These are phyloP conservation scores for Dendrobium catenatum DNA, from an alignment of 106 monocot genomes.

Conservation along the genomic window DNA sequence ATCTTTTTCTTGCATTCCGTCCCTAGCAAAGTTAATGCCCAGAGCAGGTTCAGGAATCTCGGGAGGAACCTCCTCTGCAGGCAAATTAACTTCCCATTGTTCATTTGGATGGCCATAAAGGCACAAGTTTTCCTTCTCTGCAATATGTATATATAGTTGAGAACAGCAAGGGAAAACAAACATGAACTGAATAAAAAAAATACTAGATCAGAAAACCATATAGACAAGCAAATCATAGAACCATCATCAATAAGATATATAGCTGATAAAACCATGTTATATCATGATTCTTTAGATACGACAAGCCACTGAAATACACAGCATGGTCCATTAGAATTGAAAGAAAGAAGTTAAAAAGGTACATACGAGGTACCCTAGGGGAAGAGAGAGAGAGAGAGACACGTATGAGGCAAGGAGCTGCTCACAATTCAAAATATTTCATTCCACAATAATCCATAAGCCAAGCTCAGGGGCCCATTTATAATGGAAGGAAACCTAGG, in stretches of 20 bases:
- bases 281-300: no score
- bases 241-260: neutral
- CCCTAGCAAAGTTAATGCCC: slow-evolving; percentile 23
- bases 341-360: no score
- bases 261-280: no score
- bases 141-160: neutral
- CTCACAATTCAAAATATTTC: no score
- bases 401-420: no score
- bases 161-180: neutral
- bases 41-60: slow-evolving; percentile 25
- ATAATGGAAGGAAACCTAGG: no score
- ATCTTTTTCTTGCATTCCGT: slow-evolving; percentile 20
- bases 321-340: no score
- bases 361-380: no score
- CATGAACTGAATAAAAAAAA: neutral
- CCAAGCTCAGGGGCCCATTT: no score
- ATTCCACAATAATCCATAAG: no score
- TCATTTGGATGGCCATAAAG: slow-evolving; percentile 20
- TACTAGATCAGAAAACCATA: neutral
- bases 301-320: no score
- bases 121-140: slow-evolving; percentile 24
- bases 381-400: no score
- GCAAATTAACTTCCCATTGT: slow-evolving; percentile 23
- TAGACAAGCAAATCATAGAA: neutral
- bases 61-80: slow-evolving; percentile 23